Percentiles rank a stretch among this genome's conserved stretches.
phyloP scores from a whole-genome alignment of 805 yeast genomes.

The Lipomyces lipofer region DNA sequence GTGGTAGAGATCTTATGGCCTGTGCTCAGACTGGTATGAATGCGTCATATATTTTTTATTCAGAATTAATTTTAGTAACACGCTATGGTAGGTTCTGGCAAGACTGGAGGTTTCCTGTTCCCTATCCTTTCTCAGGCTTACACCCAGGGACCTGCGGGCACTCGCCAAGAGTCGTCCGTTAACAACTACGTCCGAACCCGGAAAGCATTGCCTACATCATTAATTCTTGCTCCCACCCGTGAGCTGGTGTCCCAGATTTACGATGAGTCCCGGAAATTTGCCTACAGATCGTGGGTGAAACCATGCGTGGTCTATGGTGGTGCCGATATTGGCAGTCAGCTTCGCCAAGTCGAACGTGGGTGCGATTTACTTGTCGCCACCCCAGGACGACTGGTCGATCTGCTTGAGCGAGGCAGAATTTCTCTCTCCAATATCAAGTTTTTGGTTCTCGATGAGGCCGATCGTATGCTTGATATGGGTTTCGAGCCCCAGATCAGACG shows the following conservation, averaged over 20 bases:
- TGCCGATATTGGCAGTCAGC: slow-evolving; percentile 86
- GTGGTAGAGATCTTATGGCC: slow-evolving; percentile 91
- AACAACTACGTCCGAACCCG: slow-evolving; percentile 49
- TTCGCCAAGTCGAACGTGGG: slow-evolving; percentile 85
- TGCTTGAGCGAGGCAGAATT: slow-evolving; percentile 91
- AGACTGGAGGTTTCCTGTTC: slow-evolving; percentile 99
- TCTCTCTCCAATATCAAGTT: slow-evolving; percentile 87
- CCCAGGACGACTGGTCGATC: slow-evolving; percentile 97
- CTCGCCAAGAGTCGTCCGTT: slow-evolving; percentile 45
- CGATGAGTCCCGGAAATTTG: slow-evolving; percentile 92
- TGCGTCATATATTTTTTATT: neutral
- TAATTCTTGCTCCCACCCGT: slow-evolving; percentile 98
- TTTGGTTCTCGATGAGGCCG: slow-evolving; percentile 97
- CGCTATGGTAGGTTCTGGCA: slow-evolving; percentile 78
- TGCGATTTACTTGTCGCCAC: slow-evolving; percentile 97
- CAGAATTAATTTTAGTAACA: neutral
- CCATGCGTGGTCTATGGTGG: slow-evolving; percentile 99
- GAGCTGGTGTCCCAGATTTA: slow-evolving; percentile 96
- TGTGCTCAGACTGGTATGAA: slow-evolving; percentile 78
- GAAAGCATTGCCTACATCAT: slow-evolving; percentile 91
- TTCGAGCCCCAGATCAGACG: slow-evolving; percentile 99
- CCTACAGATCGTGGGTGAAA: slow-evolving; percentile 97
- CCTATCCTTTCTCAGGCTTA: slow-evolving; percentile 93
- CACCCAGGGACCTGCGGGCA: slow-evolving; percentile 74
- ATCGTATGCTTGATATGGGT: slow-evolving; percentile 99